phyloP scores from a whole-genome alignment of 129 eudicot genomes.

The Dittrichia graveolens region DNA sequence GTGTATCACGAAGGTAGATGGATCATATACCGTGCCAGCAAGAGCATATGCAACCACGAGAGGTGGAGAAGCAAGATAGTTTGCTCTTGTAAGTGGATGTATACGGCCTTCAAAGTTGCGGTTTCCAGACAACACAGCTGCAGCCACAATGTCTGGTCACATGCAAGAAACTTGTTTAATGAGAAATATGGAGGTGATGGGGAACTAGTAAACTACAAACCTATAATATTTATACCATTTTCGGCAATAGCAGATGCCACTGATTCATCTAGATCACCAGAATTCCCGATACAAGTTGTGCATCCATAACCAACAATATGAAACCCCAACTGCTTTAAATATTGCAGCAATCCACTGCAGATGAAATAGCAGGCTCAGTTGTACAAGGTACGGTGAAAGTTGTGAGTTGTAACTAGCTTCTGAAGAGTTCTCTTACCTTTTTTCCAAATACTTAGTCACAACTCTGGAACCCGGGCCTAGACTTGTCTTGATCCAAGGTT shows the following conservation, averaged over 20 bases:
- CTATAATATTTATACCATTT: conserved; percentile 11
- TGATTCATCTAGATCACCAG: conserved; percentile 34
- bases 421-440: conserved; percentile 17
- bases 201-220: neutral
- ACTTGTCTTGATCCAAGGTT: conserved; percentile 39
- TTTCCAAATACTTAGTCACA: conserved; percentile 31
- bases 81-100: conserved; percentile 39
- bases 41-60: conserved; percentile 40
- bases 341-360: conserved; percentile 24
- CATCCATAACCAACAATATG: conserved; percentile 36
- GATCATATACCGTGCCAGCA: conserved; percentile 32
- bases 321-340: conserved; percentile 32
- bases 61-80: conserved; percentile 36
- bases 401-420: neutral
- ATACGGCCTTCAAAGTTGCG: conserved; percentile 34
- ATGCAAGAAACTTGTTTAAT: conserved; percentile 3
- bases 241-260: conserved; percentile 36
- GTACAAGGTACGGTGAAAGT: conserved; percentile 6
- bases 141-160: conserved; percentile 27
- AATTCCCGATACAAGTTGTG: conserved; percentile 40
- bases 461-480: conserved; percentile 35
- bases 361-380: neutral
- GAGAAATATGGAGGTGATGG: neutral
- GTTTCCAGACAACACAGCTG: conserved; percentile 36
- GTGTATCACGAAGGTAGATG: neutral